These are phyloP conservation scores for Trichoderma semiorbis DNA, from an alignment of 2,329 filamentous ascomycete species.

Conservation along the genomic window DNA sequence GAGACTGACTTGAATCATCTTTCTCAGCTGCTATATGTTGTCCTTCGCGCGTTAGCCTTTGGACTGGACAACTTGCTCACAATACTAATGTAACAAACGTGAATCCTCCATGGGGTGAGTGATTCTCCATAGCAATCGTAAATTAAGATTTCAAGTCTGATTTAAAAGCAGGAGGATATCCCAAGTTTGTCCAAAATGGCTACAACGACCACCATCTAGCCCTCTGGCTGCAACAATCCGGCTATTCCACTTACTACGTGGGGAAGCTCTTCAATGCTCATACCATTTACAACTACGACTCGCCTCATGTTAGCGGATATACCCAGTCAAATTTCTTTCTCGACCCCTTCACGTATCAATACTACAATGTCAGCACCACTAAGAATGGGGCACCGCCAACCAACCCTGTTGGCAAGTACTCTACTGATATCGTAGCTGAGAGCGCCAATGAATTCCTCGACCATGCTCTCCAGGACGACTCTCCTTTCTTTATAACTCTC, in stretches of 20 bases:
- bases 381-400: slow-evolving; percentile 24
- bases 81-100: slow-evolving; percentile 67
- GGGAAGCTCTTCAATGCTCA: slow-evolving; percentile 72
- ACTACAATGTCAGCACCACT: slow-evolving; percentile 45
- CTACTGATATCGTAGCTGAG: slow-evolving; percentile 56
- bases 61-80: slow-evolving; percentile 64
- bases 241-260: slow-evolving; percentile 69
- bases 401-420: slow-evolving; percentile 34
- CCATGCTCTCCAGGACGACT: slow-evolving; percentile 48
- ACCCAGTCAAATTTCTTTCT: slow-evolving; percentile 45
- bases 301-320: slow-evolving; percentile 56
- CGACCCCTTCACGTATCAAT: slow-evolving; percentile 39
- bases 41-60: slow-evolving; percentile 61
- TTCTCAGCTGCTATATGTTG: slow-evolving; percentile 58
- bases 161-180: slow-evolving; percentile 43
- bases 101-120: slow-evolving; percentile 47
- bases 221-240: slow-evolving; percentile 65
- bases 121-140: too few species aligned
- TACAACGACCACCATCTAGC: slow-evolving; percentile 66
- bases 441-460: slow-evolving; percentile 60
- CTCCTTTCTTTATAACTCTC: slow-evolving; percentile 65
- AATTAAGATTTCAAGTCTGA: background rate
- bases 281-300: slow-evolving; percentile 57
- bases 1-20: background rate
- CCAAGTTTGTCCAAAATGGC: slow-evolving; percentile 63